Percentiles rank a stretch among this genome's conserved stretches.
Conservation (phyloP, 1,284 basidiomycete species). For the Boletellus sp. region DNA sequence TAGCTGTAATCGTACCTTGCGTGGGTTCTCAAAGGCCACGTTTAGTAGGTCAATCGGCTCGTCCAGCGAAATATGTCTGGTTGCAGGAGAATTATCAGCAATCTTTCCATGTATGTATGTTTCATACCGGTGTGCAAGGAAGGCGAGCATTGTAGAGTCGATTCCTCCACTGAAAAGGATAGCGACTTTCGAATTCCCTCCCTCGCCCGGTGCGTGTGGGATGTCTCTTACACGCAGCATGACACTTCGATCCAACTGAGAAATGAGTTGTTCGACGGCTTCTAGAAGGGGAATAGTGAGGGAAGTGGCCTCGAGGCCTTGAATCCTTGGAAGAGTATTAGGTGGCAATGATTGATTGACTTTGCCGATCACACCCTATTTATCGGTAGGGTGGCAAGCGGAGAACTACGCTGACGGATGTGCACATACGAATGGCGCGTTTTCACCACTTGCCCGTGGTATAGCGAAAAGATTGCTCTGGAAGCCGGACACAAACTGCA, state of each 20-base stretch:
- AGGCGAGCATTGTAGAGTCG: constrained; percentile 85
- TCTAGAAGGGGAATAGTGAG: constrained; percentile 45
- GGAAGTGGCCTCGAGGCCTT: constrained; percentile 37
- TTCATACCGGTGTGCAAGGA: constrained; percentile 69
- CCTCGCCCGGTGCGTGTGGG: constrained; percentile 35
- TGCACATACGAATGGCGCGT: constrained; percentile 29
- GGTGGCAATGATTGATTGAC: constrained; percentile 52
- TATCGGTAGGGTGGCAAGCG: constrained; percentile 1
- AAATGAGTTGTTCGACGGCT: constrained; percentile 51
- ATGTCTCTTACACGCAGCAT: constrained; percentile 60
- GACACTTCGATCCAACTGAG: constrained; percentile 57
- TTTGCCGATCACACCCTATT: constrained; percentile 43
- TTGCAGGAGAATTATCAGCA: constrained; percentile 17
- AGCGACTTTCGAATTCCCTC: constrained; percentile 62
- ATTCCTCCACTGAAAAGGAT: constrained; percentile 96
- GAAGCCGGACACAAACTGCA: constrained; percentile 36
- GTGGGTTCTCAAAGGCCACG: constrained; percentile 93
- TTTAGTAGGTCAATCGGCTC: constrained; percentile 94
- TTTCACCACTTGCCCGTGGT: constrained; percentile 16
- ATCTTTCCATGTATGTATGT: not conserved
- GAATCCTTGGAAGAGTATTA: constrained; percentile 36
- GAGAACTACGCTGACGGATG: not conserved
- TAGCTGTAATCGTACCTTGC: constrained; percentile 52
- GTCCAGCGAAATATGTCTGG: constrained; percentile 62
- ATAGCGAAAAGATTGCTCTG: constrained; percentile 28